These are phyloP conservation scores for Suillus weaverae DNA, from an alignment of 768 basidiomycete species.

Conservation along the genomic window DNA sequence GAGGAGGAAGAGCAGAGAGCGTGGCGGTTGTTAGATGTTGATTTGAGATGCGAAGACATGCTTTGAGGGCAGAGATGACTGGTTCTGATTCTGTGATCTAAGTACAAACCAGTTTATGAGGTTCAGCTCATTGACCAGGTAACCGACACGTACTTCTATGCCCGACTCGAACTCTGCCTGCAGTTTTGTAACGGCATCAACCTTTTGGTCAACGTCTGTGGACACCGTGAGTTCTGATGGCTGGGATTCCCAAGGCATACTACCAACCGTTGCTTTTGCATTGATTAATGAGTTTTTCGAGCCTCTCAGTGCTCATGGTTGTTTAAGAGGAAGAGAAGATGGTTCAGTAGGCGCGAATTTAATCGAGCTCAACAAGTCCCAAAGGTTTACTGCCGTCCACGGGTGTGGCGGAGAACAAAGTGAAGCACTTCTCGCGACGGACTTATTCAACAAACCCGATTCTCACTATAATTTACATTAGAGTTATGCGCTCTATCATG, in stretches of 20 bases:
- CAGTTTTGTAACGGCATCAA: conserved; percentile 78
- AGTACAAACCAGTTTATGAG: conserved; percentile 8
- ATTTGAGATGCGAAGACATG: conserved; percentile 77
- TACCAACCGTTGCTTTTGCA: conserved; percentile 63
- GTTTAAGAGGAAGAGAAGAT: conserved; percentile 17
- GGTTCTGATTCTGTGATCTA: conserved; percentile 76
- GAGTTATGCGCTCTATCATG: not conserved
- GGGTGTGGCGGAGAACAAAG: conserved; percentile 22
- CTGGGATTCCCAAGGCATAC: conserved; percentile 8
- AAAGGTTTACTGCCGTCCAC: conserved; percentile 16
- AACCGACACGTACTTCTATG: conserved; percentile 52
- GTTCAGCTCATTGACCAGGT: not conserved
- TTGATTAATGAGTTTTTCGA: conserved; percentile 63
- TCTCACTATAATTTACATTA: conserved; percentile 3
- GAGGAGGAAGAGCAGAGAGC: conserved; percentile 63
- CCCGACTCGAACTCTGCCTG: conserved; percentile 73
- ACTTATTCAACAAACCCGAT: not conserved
- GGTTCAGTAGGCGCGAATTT: conserved; percentile 10
- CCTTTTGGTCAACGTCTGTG: conserved; percentile 76
- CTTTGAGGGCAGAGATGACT: conserved; percentile 67
- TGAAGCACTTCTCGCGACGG: not conserved
- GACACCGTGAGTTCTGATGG: conserved; percentile 11
- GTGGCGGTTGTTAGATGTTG: conserved; percentile 80
- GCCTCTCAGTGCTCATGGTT: conserved; percentile 54
- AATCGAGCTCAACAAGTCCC: conserved; percentile 18